phyloP scores from a whole-genome alignment of 73 alveolate genomes.

The Halteria grandinella region DNA sequence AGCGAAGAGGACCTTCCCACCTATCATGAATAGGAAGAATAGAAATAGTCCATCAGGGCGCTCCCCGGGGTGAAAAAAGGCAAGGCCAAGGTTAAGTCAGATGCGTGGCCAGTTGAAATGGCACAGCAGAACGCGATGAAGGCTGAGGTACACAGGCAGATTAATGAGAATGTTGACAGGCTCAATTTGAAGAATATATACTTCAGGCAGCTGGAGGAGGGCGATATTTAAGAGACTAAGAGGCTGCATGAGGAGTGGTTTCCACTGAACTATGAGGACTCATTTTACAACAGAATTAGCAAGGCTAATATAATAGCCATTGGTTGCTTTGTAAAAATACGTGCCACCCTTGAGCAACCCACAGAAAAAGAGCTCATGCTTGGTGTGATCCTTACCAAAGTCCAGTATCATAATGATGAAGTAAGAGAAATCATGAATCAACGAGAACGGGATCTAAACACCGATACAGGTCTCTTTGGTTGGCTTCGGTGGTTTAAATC shows the following conservation, averaged over 20 bases:
- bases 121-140: background rate
- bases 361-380: slow-evolving; percentile 12
- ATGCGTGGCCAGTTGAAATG: background rate
- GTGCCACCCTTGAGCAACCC: background rate
- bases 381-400: slow-evolving; percentile 15
- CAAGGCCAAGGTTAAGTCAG: background rate
- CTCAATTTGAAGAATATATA: slow-evolving; percentile 18
- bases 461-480: no score
- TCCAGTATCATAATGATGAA: slow-evolving; percentile 27
- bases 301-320: slow-evolving; percentile 13
- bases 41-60: no score
- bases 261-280: slow-evolving; percentile 44
- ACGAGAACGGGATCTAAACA: no score
- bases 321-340: slow-evolving; percentile 23
- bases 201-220: slow-evolving; percentile 1
- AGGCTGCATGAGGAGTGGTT: slow-evolving; percentile 65
- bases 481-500: background rate
- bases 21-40: no score
- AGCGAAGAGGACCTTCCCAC: no score
- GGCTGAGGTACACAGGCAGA: background rate
- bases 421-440: slow-evolving; percentile 17
- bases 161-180: background rate
- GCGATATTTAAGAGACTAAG: slow-evolving; percentile 29
- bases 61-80: no score
- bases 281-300: slow-evolving; percentile 14